Conservation (phyloP, 129 eudicot genomes). For the Ambrosia artemisiifolia region DNA sequence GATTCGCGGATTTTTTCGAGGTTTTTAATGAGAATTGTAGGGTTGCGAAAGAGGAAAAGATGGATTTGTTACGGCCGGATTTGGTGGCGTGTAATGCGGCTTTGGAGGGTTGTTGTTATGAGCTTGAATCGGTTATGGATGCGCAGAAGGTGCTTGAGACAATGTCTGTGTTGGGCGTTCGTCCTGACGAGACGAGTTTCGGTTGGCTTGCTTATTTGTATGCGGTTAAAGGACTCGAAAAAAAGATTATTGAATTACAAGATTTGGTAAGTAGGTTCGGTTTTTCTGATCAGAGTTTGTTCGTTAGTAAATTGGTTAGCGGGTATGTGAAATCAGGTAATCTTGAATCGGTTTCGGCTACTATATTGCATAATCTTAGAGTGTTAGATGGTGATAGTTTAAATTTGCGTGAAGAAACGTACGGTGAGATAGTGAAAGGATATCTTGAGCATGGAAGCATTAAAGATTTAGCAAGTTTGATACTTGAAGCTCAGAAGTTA, state of each 20-base stretch:
- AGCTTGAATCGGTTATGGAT: conserved; percentile 56
- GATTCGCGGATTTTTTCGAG: conserved; percentile 53
- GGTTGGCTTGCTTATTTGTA: conserved; percentile 85
- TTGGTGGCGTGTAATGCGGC: conserved; percentile 91
- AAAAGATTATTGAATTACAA: conserved; percentile 61
- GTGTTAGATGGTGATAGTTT: conserved; percentile 41
- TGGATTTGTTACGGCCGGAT: conserved; percentile 63
- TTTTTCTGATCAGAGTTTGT: conserved; percentile 32
- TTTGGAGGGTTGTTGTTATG: conserved; percentile 76
- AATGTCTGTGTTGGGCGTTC: conserved; percentile 65
- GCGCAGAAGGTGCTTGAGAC: conserved; percentile 71
- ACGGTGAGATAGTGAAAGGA: conserved; percentile 48
- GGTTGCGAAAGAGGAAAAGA: conserved; percentile 67
- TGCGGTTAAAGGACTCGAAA: conserved; percentile 69
- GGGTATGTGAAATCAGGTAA: conserved; percentile 65
- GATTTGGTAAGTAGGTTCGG: conserved; percentile 55
- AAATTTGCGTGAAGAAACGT: conserved; percentile 46
- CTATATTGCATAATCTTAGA: conserved; percentile 38
- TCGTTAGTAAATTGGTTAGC: conserved; percentile 54
- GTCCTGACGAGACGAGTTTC: conserved; percentile 64
- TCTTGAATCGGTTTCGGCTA: conserved; percentile 45
- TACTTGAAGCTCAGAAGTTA: conserved; percentile 64
- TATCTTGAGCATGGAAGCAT: conserved; percentile 49
- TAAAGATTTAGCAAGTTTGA: conserved; percentile 62
- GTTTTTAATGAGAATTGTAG: conserved; percentile 85